Conservation (phyloP, 106 monocot genomes). For the Agapanthus africanus region DNA sequence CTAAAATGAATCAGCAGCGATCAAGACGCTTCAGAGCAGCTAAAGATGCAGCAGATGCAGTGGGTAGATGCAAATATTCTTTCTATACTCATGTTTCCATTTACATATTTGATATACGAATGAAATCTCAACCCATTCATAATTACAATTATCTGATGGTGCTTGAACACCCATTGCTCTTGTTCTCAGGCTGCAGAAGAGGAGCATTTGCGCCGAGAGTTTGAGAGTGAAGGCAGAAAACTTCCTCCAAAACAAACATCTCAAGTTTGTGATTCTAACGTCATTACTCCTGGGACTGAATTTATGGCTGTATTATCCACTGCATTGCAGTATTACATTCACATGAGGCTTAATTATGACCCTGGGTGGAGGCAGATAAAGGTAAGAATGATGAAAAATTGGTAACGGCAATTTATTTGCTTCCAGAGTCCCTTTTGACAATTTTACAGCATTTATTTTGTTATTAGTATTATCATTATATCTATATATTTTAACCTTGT, state of each 20-base stretch:
- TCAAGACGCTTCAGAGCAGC: conserved; percentile 99
- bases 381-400: conserved; percentile 29
- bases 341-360: conserved; percentile 80
- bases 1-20: conserved; percentile 99
- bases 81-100: background rate
- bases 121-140: background rate
- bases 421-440: background rate
- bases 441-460: background rate
- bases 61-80: conserved; percentile 21
- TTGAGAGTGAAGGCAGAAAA: conserved; percentile 92
- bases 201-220: conserved; percentile 70
- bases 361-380: conserved; percentile 91
- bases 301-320: conserved; percentile 87
- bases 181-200: conserved; percentile 76
- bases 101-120: too few relatives aligned
- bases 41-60: conserved; percentile 96
- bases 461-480: conserved; percentile 4
- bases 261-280: conserved; percentile 87
- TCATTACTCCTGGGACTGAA: conserved; percentile 97
- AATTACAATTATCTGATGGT: background rate
- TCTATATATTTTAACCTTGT: background rate
- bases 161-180: background rate
- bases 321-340: conserved; percentile 88
- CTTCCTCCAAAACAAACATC: conserved; percentile 93
- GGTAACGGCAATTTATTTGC: background rate